Conservation (phyloP, 1,284 basidiomycete species). For the Waitea zeae region DNA sequence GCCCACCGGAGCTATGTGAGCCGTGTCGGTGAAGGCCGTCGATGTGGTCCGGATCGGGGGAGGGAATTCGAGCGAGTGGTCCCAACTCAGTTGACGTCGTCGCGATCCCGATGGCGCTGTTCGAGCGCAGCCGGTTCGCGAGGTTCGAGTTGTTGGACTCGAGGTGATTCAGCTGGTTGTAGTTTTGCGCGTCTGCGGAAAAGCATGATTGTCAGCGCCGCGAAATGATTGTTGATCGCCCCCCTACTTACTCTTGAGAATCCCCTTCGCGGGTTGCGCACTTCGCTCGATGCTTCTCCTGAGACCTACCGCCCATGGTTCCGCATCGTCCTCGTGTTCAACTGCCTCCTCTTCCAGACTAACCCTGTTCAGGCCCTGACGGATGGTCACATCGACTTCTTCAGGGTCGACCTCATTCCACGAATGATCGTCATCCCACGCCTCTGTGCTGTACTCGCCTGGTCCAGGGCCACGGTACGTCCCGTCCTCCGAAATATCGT, state of each 20-base stretch:
- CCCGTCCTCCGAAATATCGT: conserved; percentile 29
- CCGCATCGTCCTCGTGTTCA: conserved; percentile 42
- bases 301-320: conserved; percentile 54
- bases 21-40: conserved; percentile 64
- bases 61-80: conserved; percentile 62
- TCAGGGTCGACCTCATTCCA: conserved; percentile 38
- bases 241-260: conserved; percentile 66
- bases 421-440: conserved; percentile 56
- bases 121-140: conserved; percentile 42
- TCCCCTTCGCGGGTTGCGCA: conserved; percentile 61
- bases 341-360: conserved; percentile 19
- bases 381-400: conserved; percentile 67
- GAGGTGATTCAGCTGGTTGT: conserved; percentile 40
- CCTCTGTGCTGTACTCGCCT: conserved; percentile 25
- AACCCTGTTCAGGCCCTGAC: conserved; percentile 27
- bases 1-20: conserved; percentile 24
- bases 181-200: conserved; percentile 47
- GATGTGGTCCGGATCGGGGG: conserved; percentile 70
- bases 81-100: conserved; percentile 36
- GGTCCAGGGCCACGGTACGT: conserved; percentile 22
- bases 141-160: conserved; percentile 23
- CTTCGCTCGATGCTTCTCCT: conserved; percentile 48
- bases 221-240: conserved; percentile 5
- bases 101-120: conserved; percentile 54
- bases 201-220: conserved; percentile 10